Conservation (phyloP, 495 filamentous ascomycete genomes). For the Parachaetomium inaequale region DNA sequence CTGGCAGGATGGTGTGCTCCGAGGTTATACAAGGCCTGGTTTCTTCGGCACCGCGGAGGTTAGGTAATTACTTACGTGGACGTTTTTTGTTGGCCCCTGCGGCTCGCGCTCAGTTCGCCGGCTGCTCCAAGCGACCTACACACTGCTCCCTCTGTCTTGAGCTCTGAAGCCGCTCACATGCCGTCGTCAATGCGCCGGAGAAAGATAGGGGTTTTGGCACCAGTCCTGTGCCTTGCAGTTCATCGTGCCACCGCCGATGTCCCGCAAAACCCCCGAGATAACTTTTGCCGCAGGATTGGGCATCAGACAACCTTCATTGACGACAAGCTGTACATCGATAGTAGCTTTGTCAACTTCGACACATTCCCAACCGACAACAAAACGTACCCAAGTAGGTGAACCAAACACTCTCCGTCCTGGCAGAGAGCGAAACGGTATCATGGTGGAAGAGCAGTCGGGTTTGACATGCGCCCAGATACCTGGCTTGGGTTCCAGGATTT, state of each 20-base stretch:
- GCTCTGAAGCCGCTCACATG: background rate
- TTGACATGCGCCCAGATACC: background rate
- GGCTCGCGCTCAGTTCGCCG: no score
- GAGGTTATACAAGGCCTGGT: background rate
- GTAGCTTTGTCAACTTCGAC: conserved; percentile 4
- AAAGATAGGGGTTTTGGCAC: no score
- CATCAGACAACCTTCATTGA: conserved; percentile 2
- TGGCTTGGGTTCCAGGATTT: conserved; percentile 2
- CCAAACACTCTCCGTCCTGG: background rate
- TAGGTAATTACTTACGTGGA: background rate
- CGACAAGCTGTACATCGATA: conserved; percentile 4
- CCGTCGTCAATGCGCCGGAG: no score
- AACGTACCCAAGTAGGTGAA: background rate
- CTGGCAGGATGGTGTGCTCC: background rate
- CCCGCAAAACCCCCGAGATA: conserved; percentile 1
- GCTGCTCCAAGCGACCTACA: background rate
- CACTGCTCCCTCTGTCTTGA: background rate
- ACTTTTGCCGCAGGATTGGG: conserved; percentile 1
- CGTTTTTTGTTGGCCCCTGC: background rate
- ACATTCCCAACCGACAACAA: background rate
- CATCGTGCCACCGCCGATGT: background rate
- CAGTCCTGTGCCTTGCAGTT: no score
- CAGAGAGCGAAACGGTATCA: background rate
- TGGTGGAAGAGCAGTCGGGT: background rate
- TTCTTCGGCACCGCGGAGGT: background rate